Base-by-base conservation (phyloP, 495 filamentous ascomycete genomes). In the Xylaria bambusicola region DNA sequence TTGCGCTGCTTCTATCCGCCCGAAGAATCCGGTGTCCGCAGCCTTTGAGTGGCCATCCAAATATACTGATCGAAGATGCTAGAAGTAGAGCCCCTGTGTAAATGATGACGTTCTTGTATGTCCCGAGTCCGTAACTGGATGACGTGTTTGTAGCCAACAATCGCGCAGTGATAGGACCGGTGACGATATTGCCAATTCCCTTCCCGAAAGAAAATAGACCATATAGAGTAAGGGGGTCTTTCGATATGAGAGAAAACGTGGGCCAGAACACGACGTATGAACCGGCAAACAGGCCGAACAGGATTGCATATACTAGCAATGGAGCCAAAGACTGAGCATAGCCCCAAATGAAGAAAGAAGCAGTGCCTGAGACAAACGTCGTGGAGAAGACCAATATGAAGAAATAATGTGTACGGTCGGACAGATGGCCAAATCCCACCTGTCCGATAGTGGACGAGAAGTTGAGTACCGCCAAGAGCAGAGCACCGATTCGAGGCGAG, bases 311-410 rank as follows among this genome's bases (percentile, higher is more conserved):
- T 0, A 69, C 51, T 3, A 71, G 20, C 27, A 74, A 38, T 1
- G 58, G 20, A 2, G 26, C 48, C 4, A 74, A 48, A 4, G 62
- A 63, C n/a, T 59, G 55, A 10, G 70, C 66, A 2, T 69, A 40
- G 4, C 70, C 72, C 73, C 73, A 75, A 27, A 62, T 18, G 1
- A 65, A 57, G 46, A 72, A 63, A 18, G 58, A 41, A 33, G 71
- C 68, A 10, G 59, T 51, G 0, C 52, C 62, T 12, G 71, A 60
- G 33, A 71, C 52, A 21, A 62, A 18, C 10, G 65, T 62, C 0
- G 70, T 63, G 6, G 84, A 57, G 6, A 82, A 68, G 44, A 85
- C 76, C 18, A 82, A 74, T 9, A 78, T 80, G 1, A 77, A 76
- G 40, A 87, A 75, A 24, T 52, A 31, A 46, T 82, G 69, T 53